A percentile compares a stretch with the other conserved stretches of the same genome.
phyloP scores from a whole-genome alignment of 306 rosid genomes.

The Alnus glutinosa region DNA sequence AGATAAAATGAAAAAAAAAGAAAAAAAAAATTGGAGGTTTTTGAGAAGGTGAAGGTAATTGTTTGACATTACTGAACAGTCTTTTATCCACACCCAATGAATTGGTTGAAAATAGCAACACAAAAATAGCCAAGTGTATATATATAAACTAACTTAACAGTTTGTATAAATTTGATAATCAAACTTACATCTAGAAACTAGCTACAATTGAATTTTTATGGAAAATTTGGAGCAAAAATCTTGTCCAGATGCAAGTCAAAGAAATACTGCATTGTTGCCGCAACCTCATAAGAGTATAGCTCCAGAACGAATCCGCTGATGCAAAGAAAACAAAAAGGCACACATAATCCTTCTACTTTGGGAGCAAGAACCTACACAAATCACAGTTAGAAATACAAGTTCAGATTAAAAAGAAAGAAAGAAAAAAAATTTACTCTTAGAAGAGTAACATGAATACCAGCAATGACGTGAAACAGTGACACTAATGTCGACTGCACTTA shows the following conservation, averaged over 20 bases:
- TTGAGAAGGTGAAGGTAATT: too few species aligned
- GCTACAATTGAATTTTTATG: neutral
- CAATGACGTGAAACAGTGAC: neutral
- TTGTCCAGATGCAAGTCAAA: neutral
- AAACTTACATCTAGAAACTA: neutral
- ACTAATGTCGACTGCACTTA: neutral
- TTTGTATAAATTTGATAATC: neutral
- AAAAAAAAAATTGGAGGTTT: too few species aligned
- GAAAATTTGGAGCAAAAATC: neutral
- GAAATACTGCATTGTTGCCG: neutral
- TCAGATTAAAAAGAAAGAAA: neutral
- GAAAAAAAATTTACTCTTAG: neutral
- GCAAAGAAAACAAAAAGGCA: neutral
- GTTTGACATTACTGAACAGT: too few species aligned
- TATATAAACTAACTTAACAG: neutral
- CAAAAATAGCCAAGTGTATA: neutral
- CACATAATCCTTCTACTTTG: neutral
- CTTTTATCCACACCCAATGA: neutral
- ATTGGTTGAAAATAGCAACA: neutral
- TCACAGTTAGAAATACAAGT: too few species aligned
- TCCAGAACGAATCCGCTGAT: neutral
- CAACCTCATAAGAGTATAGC: neutral
- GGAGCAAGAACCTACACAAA: neutral
- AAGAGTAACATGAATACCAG: neutral
- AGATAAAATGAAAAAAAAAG: too few species aligned